Evolutionary conservation across 805 yeast genomes (phyloP), one percentile per base, ranked within the genome.

Genomic region (Wickerhamomyces bovis): DNA sequence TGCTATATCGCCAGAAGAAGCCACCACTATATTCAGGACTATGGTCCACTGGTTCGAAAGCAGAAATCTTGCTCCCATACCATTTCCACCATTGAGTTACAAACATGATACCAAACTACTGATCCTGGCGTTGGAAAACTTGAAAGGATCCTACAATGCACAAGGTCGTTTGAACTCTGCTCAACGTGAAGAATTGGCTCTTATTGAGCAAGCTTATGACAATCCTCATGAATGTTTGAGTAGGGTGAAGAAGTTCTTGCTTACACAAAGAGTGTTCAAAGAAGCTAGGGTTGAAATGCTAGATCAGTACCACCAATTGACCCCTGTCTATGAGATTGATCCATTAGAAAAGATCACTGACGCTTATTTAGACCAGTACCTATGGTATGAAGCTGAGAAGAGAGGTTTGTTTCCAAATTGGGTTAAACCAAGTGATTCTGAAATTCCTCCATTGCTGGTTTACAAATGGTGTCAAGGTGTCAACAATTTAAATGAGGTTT

Each of bases 151-250:
- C 6, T 90, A 83, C 59, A 80, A 80, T 44, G 77, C 87, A 20
- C 80, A 82, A 54, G 84, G 89, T 1, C 71, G 96, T 48, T 68
- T 94, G 53, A 92, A 89, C 56, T 83, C 95, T 6, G 71, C 83
- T 9, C 96, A 94, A 64, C 75, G 97, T 53, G 97, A 92, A 65
- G 99, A 94, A 58, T 68, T 94, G 50, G 94, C 97, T 0, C 70
- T 92, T 51, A 89, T 94, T 41, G 99, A 94, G 60, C 95, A 89
- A 59, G 98, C 98, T 0, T 94, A 89, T 62, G 99, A 94, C 58
- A 88, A 89, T 55, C 99, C 99, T 0, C 96, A 89, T 62, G 98
- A 95, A 60, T 84, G 90, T 51, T 70, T 94, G 48, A 85, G 84
- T 15, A 77, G 96, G 51, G 78, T 94, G 46, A 94, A 94, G 65